Percentiles rank a stretch among this genome's conserved stretches.
phyloP scores from a whole-genome alignment of 495 filamentous ascomycete genomes.

The Penicillium argentinense region DNA sequence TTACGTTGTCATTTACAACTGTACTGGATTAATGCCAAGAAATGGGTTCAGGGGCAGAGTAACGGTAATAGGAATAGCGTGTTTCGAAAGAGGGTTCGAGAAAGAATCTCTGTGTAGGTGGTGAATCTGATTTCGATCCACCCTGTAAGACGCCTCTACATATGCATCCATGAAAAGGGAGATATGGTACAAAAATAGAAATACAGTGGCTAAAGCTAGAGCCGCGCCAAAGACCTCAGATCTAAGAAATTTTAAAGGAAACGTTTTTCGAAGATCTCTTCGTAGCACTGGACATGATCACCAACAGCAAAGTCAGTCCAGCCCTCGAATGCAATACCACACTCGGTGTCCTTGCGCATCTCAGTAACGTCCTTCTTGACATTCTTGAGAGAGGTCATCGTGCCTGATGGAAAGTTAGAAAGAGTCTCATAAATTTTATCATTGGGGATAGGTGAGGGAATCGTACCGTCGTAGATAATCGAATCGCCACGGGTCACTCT shows the following conservation, averaged over 20 bases:
- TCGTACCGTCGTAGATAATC: constrained; percentile 77
- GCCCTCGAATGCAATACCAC: constrained; percentile 80
- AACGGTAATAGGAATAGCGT: constrained; percentile 17
- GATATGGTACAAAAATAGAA: neutral
- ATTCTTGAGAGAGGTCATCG: constrained; percentile 78
- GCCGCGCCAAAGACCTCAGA: neutral
- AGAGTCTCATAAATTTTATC: neutral
- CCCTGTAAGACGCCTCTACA: neutral
- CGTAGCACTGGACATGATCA: constrained; percentile 84
- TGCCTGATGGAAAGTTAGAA: constrained; percentile 50
- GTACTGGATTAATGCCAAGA: constrained; percentile 13
- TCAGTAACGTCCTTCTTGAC: constrained; percentile 86
- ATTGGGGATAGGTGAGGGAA: neutral
- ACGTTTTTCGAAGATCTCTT: constrained; percentile 73
- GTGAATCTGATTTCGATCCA: constrained; percentile 19
- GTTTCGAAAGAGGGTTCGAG: constrained; percentile 15
- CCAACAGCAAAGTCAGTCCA: constrained; percentile 78
- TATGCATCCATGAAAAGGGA: constrained; percentile 3
- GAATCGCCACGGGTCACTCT: constrained; percentile 69
- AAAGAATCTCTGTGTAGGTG: constrained; percentile 22
- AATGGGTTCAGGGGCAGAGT: constrained; percentile 5
- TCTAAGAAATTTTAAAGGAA: constrained; percentile 29
- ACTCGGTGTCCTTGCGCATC: constrained; percentile 89
- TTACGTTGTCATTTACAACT: constrained; percentile 8
- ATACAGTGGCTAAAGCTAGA: too few relatives aligned